Base-by-base conservation (phyloP, 768 basidiomycete genomes). In the Amanita molliuscula region DNA sequence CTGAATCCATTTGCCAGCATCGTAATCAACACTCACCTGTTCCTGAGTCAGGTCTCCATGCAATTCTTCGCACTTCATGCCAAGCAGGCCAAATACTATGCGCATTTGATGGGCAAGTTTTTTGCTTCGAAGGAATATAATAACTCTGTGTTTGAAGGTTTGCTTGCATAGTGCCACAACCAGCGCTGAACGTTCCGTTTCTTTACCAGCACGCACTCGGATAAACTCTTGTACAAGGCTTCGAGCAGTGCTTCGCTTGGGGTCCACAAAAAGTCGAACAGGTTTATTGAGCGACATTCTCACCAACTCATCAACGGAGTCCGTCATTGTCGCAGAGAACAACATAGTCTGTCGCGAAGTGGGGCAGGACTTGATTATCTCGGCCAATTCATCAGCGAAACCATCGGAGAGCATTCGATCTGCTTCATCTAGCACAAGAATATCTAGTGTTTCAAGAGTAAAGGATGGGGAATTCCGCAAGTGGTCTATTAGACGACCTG, bases 311-410 rank as follows among this genome's bases (percentile, higher is more conserved):
- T 96, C 90, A 7, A 98, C 87, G 1, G 88, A 86, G 65, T 99
- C 96, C 3, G 94, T 97, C 88, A 98, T 98, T 1, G 96, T 99
- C 2, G 96, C 96, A 0, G 93, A 96, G 67, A 99, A 99, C 33
- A 99, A 75, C 92, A 99, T 95, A 3, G 96, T 98, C 63, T 98
- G 96, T 33, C 96, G 79, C 21, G 86, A 85, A 18, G 66, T 66
- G 1, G 93, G 93, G 62, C 93, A 96, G 15, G 88, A 78, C 58
- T 83, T 84, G 67, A 98, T 82, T 58, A 99, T 96, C 67, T 99
- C 96, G 15, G 79, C 71, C 29, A 99, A 73, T 64, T 98, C 96
- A 63, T 94, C 96, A 6, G 86, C 81, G 68, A 98, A 99, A 23
- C 94, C 96, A 64, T 93, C 88, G 1, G 81, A 84, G 29, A 99